These are phyloP conservation scores for Theileria parva DNA, from an alignment of 169 alveolate species.

Conservation along the genomic window DNA sequence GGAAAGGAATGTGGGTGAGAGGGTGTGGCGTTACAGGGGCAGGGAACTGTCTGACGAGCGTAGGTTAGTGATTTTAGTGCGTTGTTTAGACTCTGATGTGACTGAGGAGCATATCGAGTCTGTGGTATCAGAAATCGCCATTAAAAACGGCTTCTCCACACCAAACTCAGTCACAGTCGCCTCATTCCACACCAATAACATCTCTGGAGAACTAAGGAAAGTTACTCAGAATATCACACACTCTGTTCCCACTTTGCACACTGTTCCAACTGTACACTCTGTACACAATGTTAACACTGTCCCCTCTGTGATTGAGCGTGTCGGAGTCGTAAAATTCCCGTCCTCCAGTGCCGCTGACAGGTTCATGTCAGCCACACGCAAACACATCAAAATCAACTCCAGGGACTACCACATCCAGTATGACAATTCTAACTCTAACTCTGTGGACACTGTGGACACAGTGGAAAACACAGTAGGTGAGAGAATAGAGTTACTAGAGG, in stretches of 20 bases:
- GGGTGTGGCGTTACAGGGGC: neutral
- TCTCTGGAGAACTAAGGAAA: neutral
- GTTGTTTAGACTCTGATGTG: constrained; percentile 37
- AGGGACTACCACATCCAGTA: constrained; percentile 49
- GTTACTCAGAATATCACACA: too few species aligned
- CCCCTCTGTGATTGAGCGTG: constrained; percentile 17
- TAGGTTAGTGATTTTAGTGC: constrained; percentile 36
- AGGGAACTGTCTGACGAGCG: neutral
- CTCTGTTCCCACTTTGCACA: too few species aligned
- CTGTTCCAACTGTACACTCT: too few species aligned
- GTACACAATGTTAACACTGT: too few species aligned
- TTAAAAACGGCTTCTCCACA: constrained; percentile 69
- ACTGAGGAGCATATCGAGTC: constrained; percentile 73
- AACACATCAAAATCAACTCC: constrained; percentile 23
- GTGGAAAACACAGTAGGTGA: too few species aligned
- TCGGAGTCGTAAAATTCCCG: constrained; percentile 58
- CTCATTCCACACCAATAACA: constrained; percentile 6
- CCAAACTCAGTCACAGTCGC: constrained; percentile 51
- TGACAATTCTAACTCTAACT: constrained; percentile 42
- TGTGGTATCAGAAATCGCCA: constrained; percentile 68
- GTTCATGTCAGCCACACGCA: constrained; percentile 43
- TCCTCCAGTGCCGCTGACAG: constrained; percentile 48
- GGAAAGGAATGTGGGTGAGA: neutral
- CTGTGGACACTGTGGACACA: constrained; percentile 27
- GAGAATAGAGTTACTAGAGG: constrained; percentile 7